Conservation (phyloP, 257 asterid genomes). For the Solanum ossicruentum region DNA sequence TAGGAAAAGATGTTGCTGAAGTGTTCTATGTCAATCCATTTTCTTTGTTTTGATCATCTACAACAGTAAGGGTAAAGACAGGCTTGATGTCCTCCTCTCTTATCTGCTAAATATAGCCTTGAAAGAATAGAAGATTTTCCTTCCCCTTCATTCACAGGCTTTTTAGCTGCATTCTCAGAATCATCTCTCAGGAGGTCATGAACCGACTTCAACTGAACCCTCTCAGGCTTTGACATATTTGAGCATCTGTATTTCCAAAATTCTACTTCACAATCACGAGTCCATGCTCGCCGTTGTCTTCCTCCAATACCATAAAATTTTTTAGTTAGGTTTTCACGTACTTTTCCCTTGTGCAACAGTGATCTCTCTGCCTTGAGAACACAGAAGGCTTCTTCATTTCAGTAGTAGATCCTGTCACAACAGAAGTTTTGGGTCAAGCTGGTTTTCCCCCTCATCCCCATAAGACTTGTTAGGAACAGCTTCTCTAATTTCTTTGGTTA, state of each 20-base stretch:
- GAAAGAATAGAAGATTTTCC: constrained; percentile 55
- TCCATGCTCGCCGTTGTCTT: constrained; percentile 77
- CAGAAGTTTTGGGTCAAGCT: constrained; percentile 81
- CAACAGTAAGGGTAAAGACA: constrained; percentile 23
- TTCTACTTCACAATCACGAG: constrained; percentile 93
- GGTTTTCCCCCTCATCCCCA: constrained; percentile 42
- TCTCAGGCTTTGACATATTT: constrained; percentile 62
- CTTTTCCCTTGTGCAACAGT: constrained; percentile 80
- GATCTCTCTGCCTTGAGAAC: constrained; percentile 65
- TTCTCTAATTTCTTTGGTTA: constrained; percentile 70
- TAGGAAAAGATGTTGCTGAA: constrained; percentile 10
- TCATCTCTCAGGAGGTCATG: constrained; percentile 60
- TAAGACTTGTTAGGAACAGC: constrained; percentile 76
- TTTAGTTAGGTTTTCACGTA: constrained; percentile 85
- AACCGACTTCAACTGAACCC: constrained; percentile 74
- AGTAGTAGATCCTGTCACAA: constrained; percentile 61
- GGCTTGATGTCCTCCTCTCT: constrained; percentile 72
- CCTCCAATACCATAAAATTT: constrained; percentile 88
- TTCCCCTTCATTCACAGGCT: constrained; percentile 34
- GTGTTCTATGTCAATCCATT: constrained; percentile 16
- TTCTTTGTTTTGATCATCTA: constrained; percentile 23
- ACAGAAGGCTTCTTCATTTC: constrained; percentile 48
- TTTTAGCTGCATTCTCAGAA: constrained; percentile 20
- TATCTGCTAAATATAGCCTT: constrained; percentile 86
- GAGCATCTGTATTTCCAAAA: constrained; percentile 94